Conservation (phyloP, 768 basidiomycete genomes). For the Xerocomellus amylosporus region DNA sequence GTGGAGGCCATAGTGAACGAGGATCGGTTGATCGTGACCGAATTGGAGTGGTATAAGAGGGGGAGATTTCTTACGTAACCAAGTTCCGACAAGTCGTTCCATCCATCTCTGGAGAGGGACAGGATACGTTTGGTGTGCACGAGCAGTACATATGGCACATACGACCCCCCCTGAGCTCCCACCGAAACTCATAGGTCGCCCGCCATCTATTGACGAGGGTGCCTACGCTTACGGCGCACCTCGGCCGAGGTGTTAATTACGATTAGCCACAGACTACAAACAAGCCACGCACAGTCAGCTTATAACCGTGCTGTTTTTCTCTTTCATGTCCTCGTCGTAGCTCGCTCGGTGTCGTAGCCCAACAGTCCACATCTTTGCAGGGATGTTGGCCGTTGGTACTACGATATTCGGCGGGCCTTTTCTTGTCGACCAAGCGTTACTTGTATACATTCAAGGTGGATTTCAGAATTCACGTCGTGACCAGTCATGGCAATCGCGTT, state of each 20-base stretch:
- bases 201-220: not conserved
- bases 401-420: slow-evolving; percentile 5
- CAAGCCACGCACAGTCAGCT: slow-evolving; percentile 1
- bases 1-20: slow-evolving; percentile 18
- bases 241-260: not conserved
- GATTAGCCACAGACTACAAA: slow-evolving; percentile 7
- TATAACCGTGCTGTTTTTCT: not conserved
- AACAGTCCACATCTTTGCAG: slow-evolving; percentile 17
- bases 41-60: slow-evolving; percentile 12
- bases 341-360: slow-evolving; percentile 15
- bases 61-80: slow-evolving; percentile 14
- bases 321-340: not conserved
- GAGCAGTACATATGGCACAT: not conserved
- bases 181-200: not conserved
- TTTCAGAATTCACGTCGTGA: too few species aligned
- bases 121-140: not conserved
- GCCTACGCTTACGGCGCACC: too few species aligned
- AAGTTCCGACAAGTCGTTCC: not conserved
- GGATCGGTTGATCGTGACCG: not conserved
- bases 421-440: not conserved
- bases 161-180: slow-evolving; percentile 1
- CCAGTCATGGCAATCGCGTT: too few species aligned
- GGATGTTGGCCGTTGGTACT: slow-evolving; percentile 8
- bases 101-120: not conserved
- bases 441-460: too few species aligned